Evolutionary conservation across 352 stramenopile species (phyloP), one percentile per base, ranked within the genome.

Genomic region (Peronospora farinosa): DNA sequence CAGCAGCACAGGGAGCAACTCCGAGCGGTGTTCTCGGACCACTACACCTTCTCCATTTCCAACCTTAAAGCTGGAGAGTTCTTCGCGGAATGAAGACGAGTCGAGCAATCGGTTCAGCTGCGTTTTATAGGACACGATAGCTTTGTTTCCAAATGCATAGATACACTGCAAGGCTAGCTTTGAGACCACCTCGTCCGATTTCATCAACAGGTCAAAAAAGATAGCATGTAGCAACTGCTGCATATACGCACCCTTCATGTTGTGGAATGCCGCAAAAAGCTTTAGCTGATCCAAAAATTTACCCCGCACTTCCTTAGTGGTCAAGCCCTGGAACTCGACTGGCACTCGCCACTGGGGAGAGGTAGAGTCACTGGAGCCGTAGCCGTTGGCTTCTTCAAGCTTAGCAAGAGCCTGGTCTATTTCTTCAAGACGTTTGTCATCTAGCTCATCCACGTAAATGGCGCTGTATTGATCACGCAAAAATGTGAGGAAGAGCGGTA

Each of bases 161-260:
- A 96, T 55, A 52, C 86, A 96, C 48, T 90, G 71, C 15, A 96
- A 69, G 16, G 85, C 85, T 7, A 95, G 56, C 52, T 92, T 89
- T 1, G 85, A 93, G 16, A 96, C 55, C 16, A 82, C 59, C 37
- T 92, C 84, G 46, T 96, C 88, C 5, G 88, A 79, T 55, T 95
- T 95, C 66, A 94, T 86, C 39, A 96, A 60, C 49, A 95, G 61
- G n/a, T 92, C 81, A 15, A 90, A 88, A 63, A 95, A 95, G 15
- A 94, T 63, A 19, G 68, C 63, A 55, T 92, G 85, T 16, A 96
- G 70, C 9, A 95, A 50, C 2, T 57, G 32, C 30, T 95, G 69
- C 7, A 79, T 80, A 54, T 78, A 96, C 25, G 85, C 84, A 12
- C 84, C 83, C 46, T 88, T 90, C 69, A 92, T 88, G 61, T 94